These are phyloP conservation scores for Tuber borchii DNA, from an alignment of 495 filamentous ascomycete species.

Conservation along the genomic window DNA sequence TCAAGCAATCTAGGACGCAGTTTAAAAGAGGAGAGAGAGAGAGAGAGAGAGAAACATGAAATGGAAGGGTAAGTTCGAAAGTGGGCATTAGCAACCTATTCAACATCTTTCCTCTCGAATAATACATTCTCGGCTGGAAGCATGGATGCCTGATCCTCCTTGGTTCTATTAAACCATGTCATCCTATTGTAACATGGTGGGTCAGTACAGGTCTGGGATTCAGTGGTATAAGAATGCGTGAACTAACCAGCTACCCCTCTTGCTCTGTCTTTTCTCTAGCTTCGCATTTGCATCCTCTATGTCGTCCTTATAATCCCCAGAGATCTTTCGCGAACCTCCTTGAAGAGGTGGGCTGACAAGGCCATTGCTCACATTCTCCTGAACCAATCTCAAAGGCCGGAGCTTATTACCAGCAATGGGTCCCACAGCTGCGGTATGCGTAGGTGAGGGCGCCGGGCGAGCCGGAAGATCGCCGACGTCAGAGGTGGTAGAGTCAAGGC, in stretches of 20 bases:
- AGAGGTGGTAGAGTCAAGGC: constrained; percentile 26
- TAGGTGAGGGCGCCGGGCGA: constrained; percentile 22
- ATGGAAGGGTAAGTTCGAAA: neutral
- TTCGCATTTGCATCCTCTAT: constrained; percentile 34
- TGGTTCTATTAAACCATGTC: constrained; percentile 35
- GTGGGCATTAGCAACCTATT: constrained; percentile 21
- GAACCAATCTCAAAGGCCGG: constrained; percentile 78
- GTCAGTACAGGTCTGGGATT: constrained; percentile 9
- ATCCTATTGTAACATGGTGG: constrained; percentile 23
- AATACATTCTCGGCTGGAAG: constrained; percentile 34
- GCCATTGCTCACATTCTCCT: constrained; percentile 49
- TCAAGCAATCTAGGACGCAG: neutral
- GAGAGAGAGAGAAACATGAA: neutral
- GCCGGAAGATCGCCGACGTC: constrained; percentile 22
- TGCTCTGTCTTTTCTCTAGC: constrained; percentile 24
- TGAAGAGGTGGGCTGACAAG: constrained; percentile 32
- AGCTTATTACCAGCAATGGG: constrained; percentile 66
- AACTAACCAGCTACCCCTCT: constrained; percentile 40
- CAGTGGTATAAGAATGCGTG: neutral
- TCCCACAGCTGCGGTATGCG: constrained; percentile 53
- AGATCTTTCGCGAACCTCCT: constrained; percentile 34
- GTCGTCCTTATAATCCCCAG: constrained; percentile 39
- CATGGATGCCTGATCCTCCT: constrained; percentile 26
- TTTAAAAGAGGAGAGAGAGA: neutral
- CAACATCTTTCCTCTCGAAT: constrained; percentile 41